These are phyloP conservation scores for Kluyveromyces sp. DNA, from an alignment of 1,139 yeast genomes.

Conservation along the genomic window DNA sequence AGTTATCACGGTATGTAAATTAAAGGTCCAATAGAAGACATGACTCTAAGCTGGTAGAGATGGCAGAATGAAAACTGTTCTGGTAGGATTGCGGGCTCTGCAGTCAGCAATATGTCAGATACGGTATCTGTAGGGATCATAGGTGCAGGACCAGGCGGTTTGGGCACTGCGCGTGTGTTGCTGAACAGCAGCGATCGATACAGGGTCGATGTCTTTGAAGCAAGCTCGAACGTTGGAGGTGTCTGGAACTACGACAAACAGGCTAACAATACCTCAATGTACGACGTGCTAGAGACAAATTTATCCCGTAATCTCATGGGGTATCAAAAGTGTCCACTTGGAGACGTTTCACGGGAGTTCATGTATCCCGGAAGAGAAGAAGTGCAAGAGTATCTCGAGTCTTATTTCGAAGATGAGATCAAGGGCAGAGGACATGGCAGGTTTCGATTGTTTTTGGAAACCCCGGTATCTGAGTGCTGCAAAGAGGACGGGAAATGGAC, in stretches of 20 bases:
- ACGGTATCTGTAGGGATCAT: slow-evolving; percentile 21
- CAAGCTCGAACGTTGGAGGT: slow-evolving; percentile 24
- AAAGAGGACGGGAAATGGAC: slow-evolving; percentile 19
- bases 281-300: slow-evolving; percentile 29
- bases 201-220: slow-evolving; percentile 22
- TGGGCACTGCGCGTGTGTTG: slow-evolving; percentile 27
- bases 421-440: slow-evolving; percentile 5
- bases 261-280: slow-evolving; percentile 20
- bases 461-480: slow-evolving; percentile 16
- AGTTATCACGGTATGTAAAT: background rate
- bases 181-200: slow-evolving; percentile 18
- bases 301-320: slow-evolving; percentile 26
- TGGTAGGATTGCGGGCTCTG: background rate
- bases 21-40: background rate
- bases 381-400: slow-evolving; percentile 16
- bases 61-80: background rate
- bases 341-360: slow-evolving; percentile 11
- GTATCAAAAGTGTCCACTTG: slow-evolving; percentile 26
- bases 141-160: slow-evolving; percentile 32
- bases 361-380: slow-evolving; percentile 18
- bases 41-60: background rate
- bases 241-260: slow-evolving; percentile 27
- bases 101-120: background rate
- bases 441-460: slow-evolving; percentile 15
- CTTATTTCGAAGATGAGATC: slow-evolving; percentile 14